Evolutionary conservation across 1,284 basidiomycete species (phyloP), one percentile per base, ranked within the genome.

Genomic region (Trichosporon ovoides): DNA sequence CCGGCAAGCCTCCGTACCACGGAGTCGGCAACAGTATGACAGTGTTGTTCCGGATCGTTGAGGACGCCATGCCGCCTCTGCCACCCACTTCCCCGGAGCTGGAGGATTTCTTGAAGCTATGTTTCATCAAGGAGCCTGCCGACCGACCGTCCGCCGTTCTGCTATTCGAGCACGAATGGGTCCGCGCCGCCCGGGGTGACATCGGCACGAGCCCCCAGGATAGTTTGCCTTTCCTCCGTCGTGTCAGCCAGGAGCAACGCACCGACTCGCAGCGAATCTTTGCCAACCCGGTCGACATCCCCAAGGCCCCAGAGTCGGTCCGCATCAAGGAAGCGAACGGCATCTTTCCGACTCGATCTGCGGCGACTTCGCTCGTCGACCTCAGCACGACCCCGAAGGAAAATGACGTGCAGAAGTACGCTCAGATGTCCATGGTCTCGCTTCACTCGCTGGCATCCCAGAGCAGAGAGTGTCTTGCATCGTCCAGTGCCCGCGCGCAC

Each of bases 21-120:
- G 90, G 95, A 43, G 85, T 92, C 58, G 79, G 83, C 18, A 92
- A 92, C 68, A 85, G 83, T 70, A 90, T 93, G 88, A 85, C 88
- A 89, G 90, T 93, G 55, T 92, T 97, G 87, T 97, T 92, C 80
- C 86, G 88, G 46, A 96, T 97, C 72, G 94, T 97, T 43, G 91
- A 95, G 72, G 92, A 96, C 67, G 84, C 85, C 11, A 85, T 84
- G 79, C 92, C 93, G 22, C 90, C 91, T 0, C 78, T 95, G 48
- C 93, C 94, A 0, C 84, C 81, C 12, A 86, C 85, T 66, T 91
- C 91, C 3, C 81, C 83, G 5, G 80, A 84, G 18, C 81, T 96
- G 7, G 77, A 81, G 59, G 85, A 91, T 69, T 95, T 97, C 74
- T 78, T 97, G 28, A 81, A 77, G 36, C 82, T 83, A 61, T 97